Evolutionary conservation across 371 early-diverging fungal species (phyloP).

Genomic region (Mucor velutinosus): DNA sequence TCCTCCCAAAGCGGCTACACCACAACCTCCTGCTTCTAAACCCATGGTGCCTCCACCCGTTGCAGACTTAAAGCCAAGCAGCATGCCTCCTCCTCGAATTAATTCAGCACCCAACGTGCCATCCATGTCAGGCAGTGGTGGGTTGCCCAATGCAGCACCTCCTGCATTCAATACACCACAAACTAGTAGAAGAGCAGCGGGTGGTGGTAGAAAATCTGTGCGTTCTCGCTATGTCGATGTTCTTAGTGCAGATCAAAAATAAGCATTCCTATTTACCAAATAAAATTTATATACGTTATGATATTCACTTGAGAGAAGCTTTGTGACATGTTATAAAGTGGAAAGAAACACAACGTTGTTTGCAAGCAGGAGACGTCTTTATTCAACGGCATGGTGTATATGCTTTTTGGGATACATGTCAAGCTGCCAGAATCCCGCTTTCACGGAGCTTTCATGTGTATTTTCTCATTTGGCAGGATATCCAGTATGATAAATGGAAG

Average conservation of each 20-base stretch:
- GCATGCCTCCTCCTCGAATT: conserved; percentile 29
- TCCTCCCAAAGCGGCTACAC: conserved; percentile 26
- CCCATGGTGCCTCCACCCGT: conserved; percentile 5
- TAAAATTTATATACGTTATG: conserved; percentile 1
- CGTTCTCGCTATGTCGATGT: conserved; percentile 56
- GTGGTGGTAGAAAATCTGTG: conserved; percentile 44
- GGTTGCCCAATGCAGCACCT: conserved; percentile 10
- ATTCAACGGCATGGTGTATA: no score
- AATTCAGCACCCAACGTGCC: conserved; percentile 27
- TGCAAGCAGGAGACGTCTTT: not conserved
- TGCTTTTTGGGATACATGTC: no score
- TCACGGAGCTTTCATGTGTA: not conserved
- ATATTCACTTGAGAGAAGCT: not conserved
- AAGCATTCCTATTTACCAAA: conserved; percentile 24
- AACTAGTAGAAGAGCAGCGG: conserved; percentile 26
- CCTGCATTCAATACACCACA: conserved; percentile 35
- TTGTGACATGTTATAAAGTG: not conserved
- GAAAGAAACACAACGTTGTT: not conserved
- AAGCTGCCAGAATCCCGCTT: no score
- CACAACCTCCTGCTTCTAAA: conserved; percentile 32
- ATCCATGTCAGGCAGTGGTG: conserved; percentile 9
- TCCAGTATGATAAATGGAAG: no score
- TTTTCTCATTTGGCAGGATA: no score
- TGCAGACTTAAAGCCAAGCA: conserved; percentile 5
- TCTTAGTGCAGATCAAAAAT: conserved; percentile 31